A percentile compares a stretch with the other conserved stretches of the same genome.
These are phyloP conservation scores for Myxozyma lipomycoides DNA, from an alignment of 805 yeast genomes.

Conservation along the genomic window DNA sequence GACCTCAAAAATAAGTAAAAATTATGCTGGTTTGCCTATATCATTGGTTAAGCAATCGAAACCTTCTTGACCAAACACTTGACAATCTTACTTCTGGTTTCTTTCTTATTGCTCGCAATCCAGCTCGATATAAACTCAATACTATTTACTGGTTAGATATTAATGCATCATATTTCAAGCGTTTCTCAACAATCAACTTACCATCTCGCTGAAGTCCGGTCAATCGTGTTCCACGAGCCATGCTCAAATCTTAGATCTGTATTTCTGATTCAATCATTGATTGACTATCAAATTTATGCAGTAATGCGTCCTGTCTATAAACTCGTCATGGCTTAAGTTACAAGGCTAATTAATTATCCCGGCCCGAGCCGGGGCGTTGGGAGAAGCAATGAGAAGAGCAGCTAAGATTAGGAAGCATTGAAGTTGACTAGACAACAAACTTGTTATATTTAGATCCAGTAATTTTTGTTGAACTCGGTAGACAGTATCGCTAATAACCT, in stretches of 20 bases:
- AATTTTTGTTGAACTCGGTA: no score
- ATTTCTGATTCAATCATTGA: no score
- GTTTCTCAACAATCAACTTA: conserved; percentile 19
- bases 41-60: background rate
- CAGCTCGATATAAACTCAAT: conserved; percentile 46
- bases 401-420: no score
- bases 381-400: no score
- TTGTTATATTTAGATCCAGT: no score
- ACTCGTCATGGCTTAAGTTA: no score
- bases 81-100: conserved; percentile 42
- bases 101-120: conserved; percentile 45
- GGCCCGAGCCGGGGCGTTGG: no score
- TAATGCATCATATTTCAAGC: background rate
- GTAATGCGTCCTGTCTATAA: no score
- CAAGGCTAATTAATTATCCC: no score
- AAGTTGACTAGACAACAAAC: no score
- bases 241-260: background rate
- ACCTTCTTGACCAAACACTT: background rate
- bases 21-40: conserved; percentile 41
- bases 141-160: conserved; percentile 28
- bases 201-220: conserved; percentile 44
- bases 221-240: conserved; percentile 5
- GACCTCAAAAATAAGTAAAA: conserved; percentile 47
- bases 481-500: no score
- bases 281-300: no score